A percentile compares a stretch with the other conserved stretches of the same genome.
These are phyloP conservation scores for Solanum neorickii DNA, from an alignment of 257 asterid species.

Conservation along the genomic window DNA sequence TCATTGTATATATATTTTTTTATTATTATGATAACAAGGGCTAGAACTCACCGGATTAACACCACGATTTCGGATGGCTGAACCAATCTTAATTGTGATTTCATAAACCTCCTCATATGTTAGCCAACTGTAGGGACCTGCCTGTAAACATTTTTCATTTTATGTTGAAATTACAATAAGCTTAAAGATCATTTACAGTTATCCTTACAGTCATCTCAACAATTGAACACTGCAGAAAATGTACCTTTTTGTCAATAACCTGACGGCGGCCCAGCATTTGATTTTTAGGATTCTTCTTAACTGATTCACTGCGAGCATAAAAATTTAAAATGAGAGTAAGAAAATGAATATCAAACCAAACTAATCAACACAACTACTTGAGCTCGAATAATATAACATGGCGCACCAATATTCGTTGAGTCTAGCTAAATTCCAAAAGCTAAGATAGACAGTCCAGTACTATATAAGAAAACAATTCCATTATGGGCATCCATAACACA, in stretches of 20 bases:
- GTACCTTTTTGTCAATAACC: conserved; percentile 53
- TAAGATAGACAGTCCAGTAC: neutral
- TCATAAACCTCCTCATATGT: conserved; percentile 50
- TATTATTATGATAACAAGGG: neutral
- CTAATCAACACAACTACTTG: neutral
- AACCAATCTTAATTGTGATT: conserved; percentile 44
- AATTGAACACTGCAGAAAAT: neutral
- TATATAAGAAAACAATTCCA: neutral
- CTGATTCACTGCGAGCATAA: conserved; percentile 29
- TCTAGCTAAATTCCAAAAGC: neutral
- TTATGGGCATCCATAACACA: neutral
- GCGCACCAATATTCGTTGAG: neutral
- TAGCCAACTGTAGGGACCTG: conserved; percentile 55
- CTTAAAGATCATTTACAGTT: neutral
- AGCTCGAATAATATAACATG: neutral
- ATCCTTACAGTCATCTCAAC: neutral
- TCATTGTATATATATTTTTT: neutral
- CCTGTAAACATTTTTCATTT: conserved; percentile 24
- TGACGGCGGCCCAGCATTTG: conserved; percentile 69
- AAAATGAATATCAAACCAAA: neutral
- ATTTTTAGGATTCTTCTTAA: conserved; percentile 24
- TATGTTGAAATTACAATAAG: neutral
- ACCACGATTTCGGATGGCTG: conserved; percentile 67
- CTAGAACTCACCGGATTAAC: conserved; percentile 47
- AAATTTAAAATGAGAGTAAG: neutral